Evolutionary conservation across 305 asterid species (phyloP).

Genomic region (Fraxinus velutina): DNA sequence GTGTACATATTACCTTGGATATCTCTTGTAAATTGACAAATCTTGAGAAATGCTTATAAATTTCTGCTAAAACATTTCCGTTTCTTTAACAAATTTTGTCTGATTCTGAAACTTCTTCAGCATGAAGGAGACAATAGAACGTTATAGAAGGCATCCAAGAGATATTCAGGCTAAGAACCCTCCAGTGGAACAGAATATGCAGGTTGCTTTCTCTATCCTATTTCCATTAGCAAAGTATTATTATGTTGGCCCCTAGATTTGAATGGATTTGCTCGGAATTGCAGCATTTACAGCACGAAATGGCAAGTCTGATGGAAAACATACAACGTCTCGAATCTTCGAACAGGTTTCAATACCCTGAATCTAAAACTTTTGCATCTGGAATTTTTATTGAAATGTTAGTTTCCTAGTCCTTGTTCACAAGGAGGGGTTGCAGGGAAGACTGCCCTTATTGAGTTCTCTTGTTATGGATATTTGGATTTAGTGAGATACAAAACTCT

Average conservation of each 20-base stretch:
- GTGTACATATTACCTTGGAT: neutral
- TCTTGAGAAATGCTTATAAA: neutral
- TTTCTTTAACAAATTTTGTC: neutral
- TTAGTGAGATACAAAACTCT: neutral
- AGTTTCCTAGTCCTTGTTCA: neutral
- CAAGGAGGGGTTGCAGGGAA: neutral
- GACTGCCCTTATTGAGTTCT: neutral
- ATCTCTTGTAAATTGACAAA: neutral
- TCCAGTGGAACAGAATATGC: constrained; percentile 44
- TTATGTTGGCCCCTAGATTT: neutral
- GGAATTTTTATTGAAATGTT: neutral
- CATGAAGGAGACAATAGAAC: constrained; percentile 65
- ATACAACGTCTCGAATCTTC: constrained; percentile 71
- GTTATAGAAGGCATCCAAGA: constrained; percentile 56
- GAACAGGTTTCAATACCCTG: constrained; percentile 42
- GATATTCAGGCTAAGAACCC: constrained; percentile 55
- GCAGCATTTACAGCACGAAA: constrained; percentile 66
- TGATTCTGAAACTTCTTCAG: constrained; percentile 28
- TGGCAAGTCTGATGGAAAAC: constrained; percentile 63
- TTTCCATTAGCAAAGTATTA: neutral
- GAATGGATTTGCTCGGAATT: neutral
- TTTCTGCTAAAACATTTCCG: neutral
- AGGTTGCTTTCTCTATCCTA: constrained; percentile 34
- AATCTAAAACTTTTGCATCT: neutral
- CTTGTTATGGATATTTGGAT: neutral